Percentiles rank a stretch among this genome's conserved stretches.
These are phyloP conservation scores for Bipolaris zeicola DNA, from an alignment of 2,329 filamentous ascomycete species.

Conservation along the genomic window DNA sequence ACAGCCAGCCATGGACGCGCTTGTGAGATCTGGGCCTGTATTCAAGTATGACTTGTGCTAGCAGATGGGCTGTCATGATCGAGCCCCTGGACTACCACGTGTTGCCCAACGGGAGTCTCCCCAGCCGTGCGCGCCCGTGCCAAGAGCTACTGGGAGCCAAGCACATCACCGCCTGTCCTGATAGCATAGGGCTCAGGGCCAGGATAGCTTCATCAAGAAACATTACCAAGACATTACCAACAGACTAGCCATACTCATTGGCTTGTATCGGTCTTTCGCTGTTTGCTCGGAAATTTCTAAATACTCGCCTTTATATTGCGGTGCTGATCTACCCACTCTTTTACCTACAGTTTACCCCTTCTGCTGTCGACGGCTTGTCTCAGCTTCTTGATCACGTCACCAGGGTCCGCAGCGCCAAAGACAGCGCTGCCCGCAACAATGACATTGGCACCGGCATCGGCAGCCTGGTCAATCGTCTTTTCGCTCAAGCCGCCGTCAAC, in stretches of 20 bases:
- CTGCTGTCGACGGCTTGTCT: constrained; percentile 76
- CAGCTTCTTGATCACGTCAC: constrained; percentile 82
- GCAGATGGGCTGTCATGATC: too few relatives aligned
- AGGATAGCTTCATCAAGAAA: background rate
- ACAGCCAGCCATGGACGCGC: too few relatives aligned
- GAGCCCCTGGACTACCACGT: too few relatives aligned
- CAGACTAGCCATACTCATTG: too few relatives aligned
- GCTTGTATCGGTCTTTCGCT: too few relatives aligned
- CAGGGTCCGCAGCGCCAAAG: constrained; percentile 88
- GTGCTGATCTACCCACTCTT: background rate
- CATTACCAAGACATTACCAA: background rate
- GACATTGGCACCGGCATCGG: constrained; percentile 94
- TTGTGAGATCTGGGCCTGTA: too few relatives aligned
- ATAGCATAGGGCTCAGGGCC: background rate
- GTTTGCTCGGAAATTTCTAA: too few relatives aligned
- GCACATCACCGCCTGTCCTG: too few relatives aligned
- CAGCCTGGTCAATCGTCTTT: constrained; percentile 89
- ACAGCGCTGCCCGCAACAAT: constrained; percentile 97
- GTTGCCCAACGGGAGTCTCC: background rate
- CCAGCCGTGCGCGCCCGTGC: too few relatives aligned
- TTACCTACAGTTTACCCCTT: constrained; percentile 41
- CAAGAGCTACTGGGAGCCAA: too few relatives aligned
- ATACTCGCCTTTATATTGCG: too few relatives aligned
- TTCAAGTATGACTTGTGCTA: too few relatives aligned
- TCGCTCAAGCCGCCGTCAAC: constrained; percentile 92